Conservation (phyloP, 345 rosid genomes). For the Tarenaya hassleriana region DNA sequence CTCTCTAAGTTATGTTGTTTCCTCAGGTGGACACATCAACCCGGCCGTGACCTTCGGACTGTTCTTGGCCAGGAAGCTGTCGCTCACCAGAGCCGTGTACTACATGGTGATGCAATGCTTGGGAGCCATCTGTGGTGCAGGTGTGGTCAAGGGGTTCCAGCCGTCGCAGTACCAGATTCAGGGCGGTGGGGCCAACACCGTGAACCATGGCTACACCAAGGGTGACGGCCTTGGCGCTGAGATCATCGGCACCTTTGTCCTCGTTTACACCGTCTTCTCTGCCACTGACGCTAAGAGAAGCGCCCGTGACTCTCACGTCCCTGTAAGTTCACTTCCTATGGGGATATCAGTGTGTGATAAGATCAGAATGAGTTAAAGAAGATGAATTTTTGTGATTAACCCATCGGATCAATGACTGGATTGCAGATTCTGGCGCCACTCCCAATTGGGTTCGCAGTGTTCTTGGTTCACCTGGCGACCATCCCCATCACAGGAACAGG, state of each 20-base stretch:
- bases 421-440: slow-evolving; percentile 41
- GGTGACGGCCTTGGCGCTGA: slow-evolving; percentile 47
- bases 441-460: slow-evolving; percentile 48
- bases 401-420: background rate
- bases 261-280: slow-evolving; percentile 43
- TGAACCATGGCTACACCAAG: slow-evolving; percentile 42
- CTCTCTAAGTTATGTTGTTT: slow-evolving; percentile 9
- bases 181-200: slow-evolving; percentile 46
- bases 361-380: too few relatives aligned
- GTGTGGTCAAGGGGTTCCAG: slow-evolving; percentile 46
- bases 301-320: slow-evolving; percentile 54
- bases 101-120: slow-evolving; percentile 41
- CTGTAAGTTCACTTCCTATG: slow-evolving; percentile 25
- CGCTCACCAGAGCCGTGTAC: slow-evolving; percentile 34
- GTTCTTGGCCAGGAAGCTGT: slow-evolving; percentile 33
- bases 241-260: slow-evolving; percentile 41
- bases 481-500: slow-evolving; percentile 47
- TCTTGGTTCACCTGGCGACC: slow-evolving; percentile 50
- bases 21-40: slow-evolving; percentile 43
- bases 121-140: slow-evolving; percentile 46
- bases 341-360: too few relatives aligned
- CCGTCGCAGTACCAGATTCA: slow-evolving; percentile 27
- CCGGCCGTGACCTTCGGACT: slow-evolving; percentile 38
- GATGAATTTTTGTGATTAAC: background rate
- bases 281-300: slow-evolving; percentile 50